Conservation (phyloP, 371 early-diverging fungal species). For the Entomophthora muscae region DNA sequence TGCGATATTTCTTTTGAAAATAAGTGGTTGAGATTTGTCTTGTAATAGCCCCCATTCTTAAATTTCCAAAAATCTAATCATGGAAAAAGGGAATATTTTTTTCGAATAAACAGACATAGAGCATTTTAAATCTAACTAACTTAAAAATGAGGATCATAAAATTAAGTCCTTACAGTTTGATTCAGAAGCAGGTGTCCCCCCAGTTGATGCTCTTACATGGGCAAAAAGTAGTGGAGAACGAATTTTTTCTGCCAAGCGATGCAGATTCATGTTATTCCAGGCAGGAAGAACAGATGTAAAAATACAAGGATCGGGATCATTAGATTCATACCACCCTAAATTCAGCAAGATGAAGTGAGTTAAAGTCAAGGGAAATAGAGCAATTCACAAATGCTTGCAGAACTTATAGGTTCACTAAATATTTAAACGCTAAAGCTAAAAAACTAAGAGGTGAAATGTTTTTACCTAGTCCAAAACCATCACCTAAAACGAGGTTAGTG, state of each 20-base stretch:
- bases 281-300: conserved; percentile 76
- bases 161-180: conserved; percentile 42
- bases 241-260: conserved; percentile 62
- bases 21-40: too few relatives aligned
- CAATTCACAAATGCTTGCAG: too few relatives aligned
- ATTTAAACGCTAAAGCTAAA: too few relatives aligned
- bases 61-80: too few relatives aligned
- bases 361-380: background rate
- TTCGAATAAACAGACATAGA: background rate
- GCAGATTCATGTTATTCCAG: conserved; percentile 68
- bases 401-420: too few relatives aligned
- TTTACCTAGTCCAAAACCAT: conserved; percentile 67
- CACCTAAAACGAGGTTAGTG: conserved; percentile 24
- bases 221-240: conserved; percentile 63
- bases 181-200: conserved; percentile 54
- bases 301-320: conserved; percentile 40
- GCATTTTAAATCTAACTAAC: background rate
- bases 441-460: background rate
- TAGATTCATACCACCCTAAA: conserved; percentile 46
- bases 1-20: too few relatives aligned
- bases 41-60: too few relatives aligned
- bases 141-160: conserved; percentile 1
- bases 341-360: too few relatives aligned
- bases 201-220: conserved; percentile 68
- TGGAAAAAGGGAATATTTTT: too few relatives aligned